Base-by-base conservation (phyloP, 352 stramenopile species). In the Pythium oligandrum region DNA sequence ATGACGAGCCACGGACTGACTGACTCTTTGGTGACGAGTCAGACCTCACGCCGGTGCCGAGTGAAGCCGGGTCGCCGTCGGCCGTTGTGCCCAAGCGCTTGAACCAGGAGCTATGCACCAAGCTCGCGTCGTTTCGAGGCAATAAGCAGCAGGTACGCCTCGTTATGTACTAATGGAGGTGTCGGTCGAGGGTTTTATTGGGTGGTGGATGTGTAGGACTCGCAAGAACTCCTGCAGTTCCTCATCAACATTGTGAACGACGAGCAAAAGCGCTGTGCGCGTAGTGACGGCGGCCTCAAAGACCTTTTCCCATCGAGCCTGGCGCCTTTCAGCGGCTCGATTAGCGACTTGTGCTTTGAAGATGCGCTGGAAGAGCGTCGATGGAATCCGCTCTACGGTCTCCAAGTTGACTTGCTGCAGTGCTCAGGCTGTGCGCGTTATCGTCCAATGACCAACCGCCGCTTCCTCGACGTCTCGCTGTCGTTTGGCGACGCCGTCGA, bases 201-300 rank as follows among this genome's bases (percentile, higher is more conserved):
- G 43, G 17, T 48, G 43, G 17, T 47, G 44, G 11, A 52, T 40
- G 17, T 26, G 30, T 47, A 92, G 72, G 84, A 95, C 52, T 84
- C 84, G 35, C 82, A 95, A 59, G 84, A 95, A 59, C 64, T 95
- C 30, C 63, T 95, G 45, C 84, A 93, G 66, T 89, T 90, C 52
- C 65, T 93, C n/a, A 80, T 95, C 59, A 87, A 88, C 50, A 53
- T 90, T 9, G 75, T 95, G n/a, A 70, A 73, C 35, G 70, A 75
- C 40, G 80, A 90, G 34, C 80, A 90, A 52, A 70, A 71, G 44
- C 53, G 60, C 42, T 84, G 67, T 34, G 63, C 59, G 0, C 59
- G 81, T 42, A 73, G 73, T 36, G 82, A 90, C 37, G 61, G 69
- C 17, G 79, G 78, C 4, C 63, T 90, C 1, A 68, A 66, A 40